phyloP scores from a whole-genome alignment of 495 filamentous ascomycete species.

The Venustampulla echinocandica region DNA sequence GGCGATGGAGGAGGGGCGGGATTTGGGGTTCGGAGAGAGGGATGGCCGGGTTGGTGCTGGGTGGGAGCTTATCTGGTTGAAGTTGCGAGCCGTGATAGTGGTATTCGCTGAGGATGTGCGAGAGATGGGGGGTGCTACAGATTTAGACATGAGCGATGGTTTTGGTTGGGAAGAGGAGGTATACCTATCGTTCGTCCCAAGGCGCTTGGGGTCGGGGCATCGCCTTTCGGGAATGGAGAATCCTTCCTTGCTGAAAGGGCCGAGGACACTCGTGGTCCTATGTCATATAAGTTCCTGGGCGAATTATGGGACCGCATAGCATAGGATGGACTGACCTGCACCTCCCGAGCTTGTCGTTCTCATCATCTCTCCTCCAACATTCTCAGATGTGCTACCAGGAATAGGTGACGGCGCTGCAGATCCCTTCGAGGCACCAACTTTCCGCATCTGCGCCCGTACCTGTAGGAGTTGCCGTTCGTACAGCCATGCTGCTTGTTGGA shows the following conservation, averaged over 20 bases:
- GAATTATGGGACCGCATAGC: not conserved
- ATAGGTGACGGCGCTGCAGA: slow-evolving; percentile 43
- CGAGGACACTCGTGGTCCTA: slow-evolving; percentile 50
- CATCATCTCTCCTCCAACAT: slow-evolving; percentile 46
- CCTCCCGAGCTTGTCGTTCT: slow-evolving; percentile 50
- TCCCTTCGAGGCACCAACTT: slow-evolving; percentile 44
- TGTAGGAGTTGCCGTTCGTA: slow-evolving; percentile 86
- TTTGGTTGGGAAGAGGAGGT: not conserved
- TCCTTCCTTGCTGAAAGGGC: slow-evolving; percentile 59
- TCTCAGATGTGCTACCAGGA: slow-evolving; percentile 38
- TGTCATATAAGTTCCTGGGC: no score
- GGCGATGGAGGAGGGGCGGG: slow-evolving; percentile 8
- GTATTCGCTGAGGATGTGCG: slow-evolving; percentile 55
- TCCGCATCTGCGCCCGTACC: slow-evolving; percentile 83
- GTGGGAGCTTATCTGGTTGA: slow-evolving; percentile 12
- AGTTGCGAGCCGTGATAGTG: slow-evolving; percentile 29
- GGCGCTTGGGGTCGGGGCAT: slow-evolving; percentile 19
- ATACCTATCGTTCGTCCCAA: slow-evolving; percentile 15
- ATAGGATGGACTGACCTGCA: slow-evolving; percentile 22
- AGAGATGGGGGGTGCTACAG: slow-evolving; percentile 30
- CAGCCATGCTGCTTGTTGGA: slow-evolving; percentile 91
- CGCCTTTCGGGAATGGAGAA: slow-evolving; percentile 41
- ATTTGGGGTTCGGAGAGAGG: slow-evolving; percentile 14
- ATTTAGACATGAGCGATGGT: not conserved
- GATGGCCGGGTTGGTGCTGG: slow-evolving; percentile 13